Evolutionary conservation across 1,139 yeast genomes (phyloP), one percentile per base, ranked within the genome.

Genomic region (Yamadazyma pseudoaaseri): DNA sequence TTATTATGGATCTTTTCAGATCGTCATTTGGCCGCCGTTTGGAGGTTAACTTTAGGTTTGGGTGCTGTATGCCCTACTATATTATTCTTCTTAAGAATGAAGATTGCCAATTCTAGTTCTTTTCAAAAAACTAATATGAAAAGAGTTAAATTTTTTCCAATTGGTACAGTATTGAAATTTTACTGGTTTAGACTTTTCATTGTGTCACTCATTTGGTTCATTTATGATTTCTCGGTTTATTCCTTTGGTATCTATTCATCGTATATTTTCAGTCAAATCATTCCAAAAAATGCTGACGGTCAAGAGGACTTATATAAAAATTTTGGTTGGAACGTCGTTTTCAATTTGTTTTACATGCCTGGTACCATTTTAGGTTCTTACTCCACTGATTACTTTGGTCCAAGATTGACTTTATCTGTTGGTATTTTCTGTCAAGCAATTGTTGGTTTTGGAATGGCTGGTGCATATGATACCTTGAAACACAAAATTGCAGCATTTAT

Each of bases 281-380:
- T 85, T 40, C 79, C 85, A 18, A 41, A 42, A 7, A 31, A 45
- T 1, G 41, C 42, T 26, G 79, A 70, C 33, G 73, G 72, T 28
- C 7, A 18, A 5, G 15, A 44, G 21, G 76, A 80, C 47, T 60
- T 86, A 42, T 81, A 82, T 61, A 75, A 81, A 56, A 74, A 84
- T 16, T 86, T 87, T 63, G 97, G 97, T 33, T 90, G 97, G 97
- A 86, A 84, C 57, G 85, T 86, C 41, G 92, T 90, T 4, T 75
- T 90, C 51, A 87, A 86, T 60, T 68, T 86, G 52, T 90, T 90
- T 59, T 89, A 90, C 59, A 64, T 90, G 26, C 97, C 97, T 9
- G 97, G 97, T 45, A 74, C 96, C 2, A 75, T 87, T 54, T 56
- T 83, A 15, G 97, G 97, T 52, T 96, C 95, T 8, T 54, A 75